Evolutionary conservation across 2,329 filamentous ascomycete species (phyloP).

Genomic region (Aureobasidium sp.): DNA sequence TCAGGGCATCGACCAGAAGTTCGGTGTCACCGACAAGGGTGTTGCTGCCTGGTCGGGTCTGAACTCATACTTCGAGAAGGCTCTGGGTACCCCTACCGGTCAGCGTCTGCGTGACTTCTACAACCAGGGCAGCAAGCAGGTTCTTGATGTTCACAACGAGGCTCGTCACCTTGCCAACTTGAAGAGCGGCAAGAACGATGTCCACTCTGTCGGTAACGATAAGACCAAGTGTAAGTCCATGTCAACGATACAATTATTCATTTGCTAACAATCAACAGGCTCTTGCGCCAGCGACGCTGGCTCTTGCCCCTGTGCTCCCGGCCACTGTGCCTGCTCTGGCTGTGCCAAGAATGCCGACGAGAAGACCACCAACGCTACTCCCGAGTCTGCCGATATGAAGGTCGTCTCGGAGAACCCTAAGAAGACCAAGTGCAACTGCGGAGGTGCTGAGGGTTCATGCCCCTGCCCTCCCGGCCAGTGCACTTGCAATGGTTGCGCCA

Average conservation of each 20-base stretch:
- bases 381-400: constrained; percentile 33
- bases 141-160: constrained; percentile 88
- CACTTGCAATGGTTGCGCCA: constrained; percentile 42
- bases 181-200: constrained; percentile 60
- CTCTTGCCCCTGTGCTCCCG: constrained; percentile 40
- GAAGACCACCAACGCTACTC: constrained; percentile 21
- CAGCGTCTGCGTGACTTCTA: constrained; percentile 87
- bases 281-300: constrained; percentile 37
- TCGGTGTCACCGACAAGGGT: constrained; percentile 71
- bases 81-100: constrained; percentile 76
- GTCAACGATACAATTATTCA: background rate
- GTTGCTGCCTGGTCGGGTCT: constrained; percentile 61
- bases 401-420: constrained; percentile 45
- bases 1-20: constrained; percentile 73
- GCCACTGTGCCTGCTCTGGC: constrained; percentile 40
- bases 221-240: constrained; percentile 34
- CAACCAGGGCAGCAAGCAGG: constrained; percentile 74
- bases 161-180: constrained; percentile 80
- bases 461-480: constrained; percentile 43
- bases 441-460: constrained; percentile 38
- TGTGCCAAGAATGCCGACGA: constrained; percentile 42
- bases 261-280: constrained; percentile 18
- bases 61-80: constrained; percentile 91
- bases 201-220: constrained; percentile 32
- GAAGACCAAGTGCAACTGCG: constrained; percentile 46